Base-by-base conservation (phyloP, 2,329 filamentous ascomycete species). In the Aschersonia sp. region DNA sequence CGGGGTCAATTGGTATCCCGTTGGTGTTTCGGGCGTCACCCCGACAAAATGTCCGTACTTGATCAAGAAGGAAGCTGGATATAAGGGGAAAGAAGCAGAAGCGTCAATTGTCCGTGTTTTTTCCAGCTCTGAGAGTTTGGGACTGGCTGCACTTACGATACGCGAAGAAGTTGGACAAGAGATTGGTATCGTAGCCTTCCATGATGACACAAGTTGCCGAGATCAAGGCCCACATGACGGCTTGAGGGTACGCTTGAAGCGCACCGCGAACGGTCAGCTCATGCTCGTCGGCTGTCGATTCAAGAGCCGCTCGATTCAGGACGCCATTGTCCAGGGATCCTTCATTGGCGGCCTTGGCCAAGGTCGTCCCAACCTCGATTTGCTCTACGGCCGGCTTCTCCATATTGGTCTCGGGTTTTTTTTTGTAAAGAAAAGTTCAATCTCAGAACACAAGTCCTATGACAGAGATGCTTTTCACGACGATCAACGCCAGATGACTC, bases 191-290 rank as follows among this genome's bases (percentile, higher is more conserved):
- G 46, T 65, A 65, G n/a, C 63, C 67, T 40, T 69, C 67, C 67
- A 70, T 70, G 51, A 70, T 61, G 45, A 69, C 62, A 7, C 61
- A 61, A 44, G 59, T 57, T 30, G 62, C 63, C 5, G 67, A 53
- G 6, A 63, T 44, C 2, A 66, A 50, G 22, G 61, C 62, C 64
- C 64, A 67, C n/a, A 59, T 49, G 35, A 67, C 58, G 4, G 65
- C 65, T 56, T 60, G 58, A 30, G 58, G 63, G 49, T 64, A 62
- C 35, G 53, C 50, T 1, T 53, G 50, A 8, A 64, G 50, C 3
- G 62, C 62, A 14, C 59, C 51, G 5, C 51, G 45, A 11, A 59
- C 48, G 4, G 55, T 52, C 1, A 60, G 53, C 40, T 54, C 53
- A 32, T 62, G 59, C 43, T 59, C 56, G 10, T 49, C 42, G 12